Conservation (phyloP, 129 eudicot genomes). For the Gnaphalium uliginosum region DNA sequence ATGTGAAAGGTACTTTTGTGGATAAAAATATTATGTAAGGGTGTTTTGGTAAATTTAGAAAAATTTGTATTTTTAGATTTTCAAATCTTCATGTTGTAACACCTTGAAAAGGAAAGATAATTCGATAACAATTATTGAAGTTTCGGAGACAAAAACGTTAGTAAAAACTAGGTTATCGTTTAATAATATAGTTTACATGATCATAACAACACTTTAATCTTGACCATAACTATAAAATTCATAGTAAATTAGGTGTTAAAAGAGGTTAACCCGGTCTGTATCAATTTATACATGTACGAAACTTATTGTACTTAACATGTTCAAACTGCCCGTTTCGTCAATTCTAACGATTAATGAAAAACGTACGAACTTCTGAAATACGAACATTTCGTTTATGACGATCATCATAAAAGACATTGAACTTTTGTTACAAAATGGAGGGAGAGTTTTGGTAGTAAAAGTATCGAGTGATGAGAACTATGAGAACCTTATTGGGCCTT, state of each 20-base stretch:
- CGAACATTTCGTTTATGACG: neutral
- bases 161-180: no score
- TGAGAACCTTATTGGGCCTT: no score
- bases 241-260: no score
- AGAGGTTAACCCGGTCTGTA: no score
- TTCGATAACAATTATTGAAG: neutral
- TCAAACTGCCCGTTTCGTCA: neutral
- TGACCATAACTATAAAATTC: no score
- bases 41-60: constrained; percentile 8
- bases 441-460: neutral
- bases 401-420: neutral
- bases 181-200: no score
- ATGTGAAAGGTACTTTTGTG: constrained; percentile 31
- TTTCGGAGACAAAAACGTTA: constrained; percentile 27
- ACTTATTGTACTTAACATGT: neutral
- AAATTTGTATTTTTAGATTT: neutral
- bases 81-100: neutral
- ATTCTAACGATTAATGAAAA: neutral
- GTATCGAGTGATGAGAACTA: no score
- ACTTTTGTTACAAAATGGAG: neutral
- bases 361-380: neutral
- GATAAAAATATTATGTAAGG: constrained; percentile 6
- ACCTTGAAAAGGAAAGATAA: neutral
- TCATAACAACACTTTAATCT: no score
- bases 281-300: neutral